phyloP scores from a whole-genome alignment of 202 grass and related monocot species.

The Elaeis oleifera region DNA sequence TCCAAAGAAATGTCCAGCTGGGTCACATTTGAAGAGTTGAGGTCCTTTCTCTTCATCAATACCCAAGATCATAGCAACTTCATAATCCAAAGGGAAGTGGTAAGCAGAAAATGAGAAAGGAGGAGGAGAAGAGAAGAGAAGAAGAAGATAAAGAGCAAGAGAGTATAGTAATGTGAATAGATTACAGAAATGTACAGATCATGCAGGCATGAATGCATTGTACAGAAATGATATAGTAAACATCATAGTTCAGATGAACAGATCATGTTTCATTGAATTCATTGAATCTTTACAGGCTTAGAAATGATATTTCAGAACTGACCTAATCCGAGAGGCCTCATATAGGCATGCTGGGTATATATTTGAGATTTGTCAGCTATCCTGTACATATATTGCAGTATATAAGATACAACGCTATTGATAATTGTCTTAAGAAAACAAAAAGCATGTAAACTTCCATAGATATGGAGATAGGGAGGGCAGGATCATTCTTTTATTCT shows the following conservation, averaged over 20 bases:
- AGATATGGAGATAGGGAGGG: no score
- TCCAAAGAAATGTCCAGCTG: conserved; percentile 95
- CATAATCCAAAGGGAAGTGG: conserved; percentile 10
- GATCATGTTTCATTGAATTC: no score
- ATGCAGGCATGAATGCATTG: no score
- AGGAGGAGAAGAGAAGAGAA: not conserved
- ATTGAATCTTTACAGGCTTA: conserved; percentile 8
- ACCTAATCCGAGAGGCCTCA: conserved; percentile 97
- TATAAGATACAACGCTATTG: conserved; percentile 14
- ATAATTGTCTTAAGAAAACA: no score
- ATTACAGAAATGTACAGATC: no score
- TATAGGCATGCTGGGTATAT: conserved; percentile 97
- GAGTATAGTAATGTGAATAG: not conserved
- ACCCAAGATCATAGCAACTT: conserved; percentile 88
- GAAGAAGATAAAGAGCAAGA: not conserved
- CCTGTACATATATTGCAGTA: conserved; percentile 38
- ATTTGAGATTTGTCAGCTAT: conserved; percentile 97
- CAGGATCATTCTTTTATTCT: no score
- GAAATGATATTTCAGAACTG: conserved; percentile 21
- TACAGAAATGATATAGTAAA: no score
- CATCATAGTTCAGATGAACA: no score
- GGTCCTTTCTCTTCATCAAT: conserved; percentile 98
- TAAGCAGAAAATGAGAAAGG: conserved; percentile 5
- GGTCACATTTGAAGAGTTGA: conserved; percentile 96
- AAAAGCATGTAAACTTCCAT: no score